Evolutionary conservation across 2,329 filamentous ascomycete genomes (phyloP).

Genomic region (Metarhizium album): DNA sequence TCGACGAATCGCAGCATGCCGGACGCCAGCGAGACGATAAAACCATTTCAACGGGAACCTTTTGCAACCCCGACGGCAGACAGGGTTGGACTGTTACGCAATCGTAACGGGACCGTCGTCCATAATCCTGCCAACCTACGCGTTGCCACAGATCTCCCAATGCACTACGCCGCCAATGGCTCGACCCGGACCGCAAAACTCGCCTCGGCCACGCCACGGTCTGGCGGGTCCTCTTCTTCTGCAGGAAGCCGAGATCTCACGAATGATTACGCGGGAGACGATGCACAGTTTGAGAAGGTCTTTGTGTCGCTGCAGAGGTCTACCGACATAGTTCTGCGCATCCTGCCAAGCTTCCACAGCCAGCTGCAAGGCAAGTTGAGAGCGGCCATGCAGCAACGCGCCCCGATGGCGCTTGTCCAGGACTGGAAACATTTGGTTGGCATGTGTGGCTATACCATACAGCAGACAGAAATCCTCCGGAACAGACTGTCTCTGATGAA

Average conservation of each 20-base stretch:
- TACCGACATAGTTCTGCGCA: conserved; percentile 60
- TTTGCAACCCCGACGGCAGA: conserved; percentile 43
- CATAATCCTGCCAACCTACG: conserved; percentile 43
- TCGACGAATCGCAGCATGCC: conserved; percentile 9
- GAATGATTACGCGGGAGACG: conserved; percentile 62
- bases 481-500: conserved; percentile 67
- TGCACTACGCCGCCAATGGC: conserved; percentile 36
- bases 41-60: conserved; percentile 39
- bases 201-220: conserved; percentile 62
- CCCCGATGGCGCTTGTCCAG: conserved; percentile 47
- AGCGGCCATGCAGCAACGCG: conserved; percentile 48
- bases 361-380: conserved; percentile 57
- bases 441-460: conserved; percentile 59
- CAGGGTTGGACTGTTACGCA: conserved; percentile 25
- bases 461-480: conserved; percentile 64
- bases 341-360: conserved; percentile 57
- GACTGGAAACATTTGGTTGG: conserved; percentile 62
- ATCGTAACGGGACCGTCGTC: conserved; percentile 26
- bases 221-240: conserved; percentile 68
- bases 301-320: conserved; percentile 66
- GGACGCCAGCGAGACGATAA: conserved; percentile 35
- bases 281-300: conserved; percentile 71
- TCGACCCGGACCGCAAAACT: conserved; percentile 38
- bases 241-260: conserved; percentile 34
- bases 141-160: conserved; percentile 44